Percentiles rank a stretch among this genome's conserved stretches.
Evolutionary conservation across 495 filamentous ascomycete genomes (phyloP).

Genomic region (Aspergillus diversus): DNA sequence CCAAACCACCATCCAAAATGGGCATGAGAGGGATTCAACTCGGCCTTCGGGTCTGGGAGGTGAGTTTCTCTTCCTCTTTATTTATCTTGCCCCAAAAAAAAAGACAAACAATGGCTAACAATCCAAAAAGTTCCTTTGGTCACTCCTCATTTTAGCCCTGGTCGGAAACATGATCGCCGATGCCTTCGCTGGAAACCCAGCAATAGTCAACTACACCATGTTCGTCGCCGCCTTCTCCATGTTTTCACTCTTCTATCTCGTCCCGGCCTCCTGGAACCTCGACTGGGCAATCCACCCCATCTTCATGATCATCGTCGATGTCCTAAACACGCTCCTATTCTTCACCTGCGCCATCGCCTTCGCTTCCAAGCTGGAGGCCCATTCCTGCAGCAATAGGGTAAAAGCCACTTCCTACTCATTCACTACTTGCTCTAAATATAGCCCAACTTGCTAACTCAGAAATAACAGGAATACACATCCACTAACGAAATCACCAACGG

Average conservation of each 20-base stretch:
- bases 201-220: conserved; percentile 64
- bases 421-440: too few relatives aligned
- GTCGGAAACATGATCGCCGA: conserved; percentile 69
- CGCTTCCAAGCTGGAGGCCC: conserved; percentile 59
- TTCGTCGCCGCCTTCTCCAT: conserved; percentile 68
- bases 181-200: conserved; percentile 57
- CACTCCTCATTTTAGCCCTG: conserved; percentile 68
- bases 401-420: too few relatives aligned
- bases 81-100: neutral
- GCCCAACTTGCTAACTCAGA: neutral
- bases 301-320: conserved; percentile 59
- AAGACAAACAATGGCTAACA: conserved; percentile 15
- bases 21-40: conserved; percentile 34
- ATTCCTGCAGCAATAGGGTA: conserved; percentile 67
- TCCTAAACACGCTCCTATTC: conserved; percentile 66
- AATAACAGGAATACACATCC: conserved; percentile 48
- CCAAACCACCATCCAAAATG: conserved; percentile 27
- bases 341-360: conserved; percentile 67
- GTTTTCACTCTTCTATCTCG: conserved; percentile 64
- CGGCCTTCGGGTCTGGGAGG: conserved; percentile 46
- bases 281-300: conserved; percentile 56
- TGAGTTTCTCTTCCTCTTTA: conserved; percentile 21
- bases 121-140: conserved; percentile 62
- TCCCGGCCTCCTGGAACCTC: conserved; percentile 55
- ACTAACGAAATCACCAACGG: conserved; percentile 65